These are phyloP conservation scores for Penicillium paradoxum DNA, from an alignment of 495 filamentous ascomycete genomes.

Conservation along the genomic window DNA sequence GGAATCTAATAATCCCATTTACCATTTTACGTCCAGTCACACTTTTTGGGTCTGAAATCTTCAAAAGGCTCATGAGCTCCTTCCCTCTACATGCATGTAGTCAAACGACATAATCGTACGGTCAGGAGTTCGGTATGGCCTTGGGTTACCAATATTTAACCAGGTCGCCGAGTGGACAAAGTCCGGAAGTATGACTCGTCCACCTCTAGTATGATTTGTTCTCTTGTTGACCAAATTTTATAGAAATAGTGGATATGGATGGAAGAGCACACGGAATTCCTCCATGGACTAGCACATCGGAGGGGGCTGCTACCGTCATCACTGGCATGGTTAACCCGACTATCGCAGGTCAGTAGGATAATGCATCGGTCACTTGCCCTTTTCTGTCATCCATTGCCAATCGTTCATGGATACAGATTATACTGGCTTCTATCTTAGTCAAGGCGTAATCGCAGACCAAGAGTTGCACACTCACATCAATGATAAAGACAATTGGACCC, in stretches of 20 bases:
- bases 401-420: neutral
- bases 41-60: too few species aligned
- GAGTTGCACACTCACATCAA: slow-evolving; percentile 16
- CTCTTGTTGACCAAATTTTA: neutral
- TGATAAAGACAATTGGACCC: slow-evolving; percentile 12
- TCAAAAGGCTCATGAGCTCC: too few species aligned
- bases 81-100: too few species aligned
- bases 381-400: neutral
- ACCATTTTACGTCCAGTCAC: neutral
- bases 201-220: neutral
- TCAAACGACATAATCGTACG: too few species aligned
- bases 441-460: slow-evolving; percentile 16
- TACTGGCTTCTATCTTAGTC: slow-evolving; percentile 12
- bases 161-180: slow-evolving; percentile 11
- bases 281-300: slow-evolving; percentile 12
- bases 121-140: too few species aligned
- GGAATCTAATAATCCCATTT: slow-evolving; percentile 18
- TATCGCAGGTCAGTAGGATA: slow-evolving; percentile 8
- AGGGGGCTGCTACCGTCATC: slow-evolving; percentile 20
- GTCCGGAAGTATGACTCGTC: slow-evolving; percentile 3
- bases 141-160: too few species aligned
- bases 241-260: slow-evolving; percentile 14
- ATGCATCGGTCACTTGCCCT: neutral
- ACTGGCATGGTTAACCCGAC: slow-evolving; percentile 23
- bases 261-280: slow-evolving; percentile 10